phyloP scores from a whole-genome alignment of 306 rosid genomes.

The Citrullus colocynthis region DNA sequence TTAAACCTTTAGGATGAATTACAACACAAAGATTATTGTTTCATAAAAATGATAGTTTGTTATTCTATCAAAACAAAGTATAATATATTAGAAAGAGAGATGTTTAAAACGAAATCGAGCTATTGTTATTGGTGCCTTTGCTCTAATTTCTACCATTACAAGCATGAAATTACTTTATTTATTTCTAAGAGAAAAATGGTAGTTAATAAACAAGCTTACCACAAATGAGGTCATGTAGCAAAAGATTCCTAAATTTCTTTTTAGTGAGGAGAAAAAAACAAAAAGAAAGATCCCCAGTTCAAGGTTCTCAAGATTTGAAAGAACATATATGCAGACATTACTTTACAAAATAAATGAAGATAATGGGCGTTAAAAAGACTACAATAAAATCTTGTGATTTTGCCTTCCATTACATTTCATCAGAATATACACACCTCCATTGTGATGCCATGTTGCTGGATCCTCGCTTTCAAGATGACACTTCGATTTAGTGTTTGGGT shows the following conservation, averaged over 20 bases:
- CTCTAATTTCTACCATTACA: too few species aligned
- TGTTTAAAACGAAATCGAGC: too few species aligned
- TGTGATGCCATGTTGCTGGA: neutral
- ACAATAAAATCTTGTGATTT: neutral
- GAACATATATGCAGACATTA: neutral
- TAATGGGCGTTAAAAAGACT: neutral
- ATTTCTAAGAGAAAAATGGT: too few species aligned
- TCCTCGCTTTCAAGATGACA: neutral
- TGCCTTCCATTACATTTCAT: neutral
- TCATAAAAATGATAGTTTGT: too few species aligned
- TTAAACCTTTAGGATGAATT: too few species aligned
- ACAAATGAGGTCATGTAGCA: neutral
- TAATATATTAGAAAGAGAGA: too few species aligned
- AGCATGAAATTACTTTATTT: too few species aligned
- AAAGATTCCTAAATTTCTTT: neutral
- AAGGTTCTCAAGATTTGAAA: neutral
- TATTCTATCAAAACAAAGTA: too few species aligned
- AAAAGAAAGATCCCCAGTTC: neutral
- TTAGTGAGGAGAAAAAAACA: neutral
- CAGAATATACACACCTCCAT: neutral
- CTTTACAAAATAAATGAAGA: conserved; percentile 6
- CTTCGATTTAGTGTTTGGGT: neutral
- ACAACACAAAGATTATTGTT: too few species aligned
- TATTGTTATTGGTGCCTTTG: too few species aligned
- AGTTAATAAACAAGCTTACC: neutral